Evolutionary conservation across 805 yeast species (phyloP), one percentile per base, ranked within the genome.

Genomic region (Ogataea wickerhamii): DNA sequence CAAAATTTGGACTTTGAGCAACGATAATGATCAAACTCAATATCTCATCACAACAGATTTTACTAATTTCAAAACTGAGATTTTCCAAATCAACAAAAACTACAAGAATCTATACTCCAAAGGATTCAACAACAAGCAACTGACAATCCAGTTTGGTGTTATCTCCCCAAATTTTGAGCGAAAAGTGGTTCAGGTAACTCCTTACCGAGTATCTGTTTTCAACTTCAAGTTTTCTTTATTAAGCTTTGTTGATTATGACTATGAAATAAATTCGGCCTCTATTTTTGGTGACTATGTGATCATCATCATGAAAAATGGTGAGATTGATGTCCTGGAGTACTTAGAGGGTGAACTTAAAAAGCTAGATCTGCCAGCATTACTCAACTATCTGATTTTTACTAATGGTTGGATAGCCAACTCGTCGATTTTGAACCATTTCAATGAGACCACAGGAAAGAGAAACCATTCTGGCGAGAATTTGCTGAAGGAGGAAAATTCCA

Each of bases 1-100:
- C 47, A 76, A 80, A 49, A 71, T 85, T 51, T 88, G 95, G 95
- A 82, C 84, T 28, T 59, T 86, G 20, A 61, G 66, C 42, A 56
- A 56, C 28, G 44, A 35, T 6, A 51, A 50, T 20, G 64, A 58
- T 2, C 61, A 64, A 33, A 67, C 68, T 22, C 78, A 78, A 52
- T 85, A 73, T 53, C 64, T 87, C 33, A 70, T 87, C 16, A 82
- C 94, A 0, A 82, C 94, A 0, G 89, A 82, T 55, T 74, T 75
- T 28, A 62, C 70, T 14, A 76, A 77, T 43, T 70, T 69, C 34
- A 80, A 78, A 46, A 78, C 87, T 17, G 88, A 84, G 52, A 73
- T 82, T 24, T 82, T 82, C 52, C 74, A 76, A 44, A 75, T 82
- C 43, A 69, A 73, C 34, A 74, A 77, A 38, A 73, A 77, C 18